Percentiles rank a stretch among this genome's conserved stretches.
Conservation (phyloP, 129 eudicot species). For the Arctium lappa region DNA sequence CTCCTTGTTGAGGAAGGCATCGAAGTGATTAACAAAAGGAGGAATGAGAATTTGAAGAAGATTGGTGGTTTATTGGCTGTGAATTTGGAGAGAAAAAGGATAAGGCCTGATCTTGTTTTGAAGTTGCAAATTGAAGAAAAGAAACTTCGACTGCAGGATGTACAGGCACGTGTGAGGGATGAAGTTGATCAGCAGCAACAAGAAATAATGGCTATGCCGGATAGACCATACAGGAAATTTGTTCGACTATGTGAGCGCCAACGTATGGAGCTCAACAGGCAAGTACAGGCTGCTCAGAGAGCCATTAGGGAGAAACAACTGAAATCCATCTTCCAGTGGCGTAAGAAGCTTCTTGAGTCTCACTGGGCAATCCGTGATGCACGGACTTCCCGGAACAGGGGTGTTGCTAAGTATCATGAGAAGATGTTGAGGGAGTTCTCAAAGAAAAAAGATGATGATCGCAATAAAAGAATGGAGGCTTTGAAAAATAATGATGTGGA, state of each 20-base stretch:
- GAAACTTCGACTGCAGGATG: slow-evolving; percentile 63
- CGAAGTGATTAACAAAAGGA: slow-evolving; percentile 55
- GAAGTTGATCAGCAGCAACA: slow-evolving; percentile 92
- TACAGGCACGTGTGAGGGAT: slow-evolving; percentile 80
- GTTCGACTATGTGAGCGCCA: slow-evolving; percentile 90
- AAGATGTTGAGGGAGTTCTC: slow-evolving; percentile 93
- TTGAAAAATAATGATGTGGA: slow-evolving; percentile 97
- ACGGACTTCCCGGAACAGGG: slow-evolving; percentile 89
- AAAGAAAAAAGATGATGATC: slow-evolving; percentile 86
- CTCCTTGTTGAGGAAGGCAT: slow-evolving; percentile 64
- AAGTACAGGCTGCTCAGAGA: slow-evolving; percentile 78
- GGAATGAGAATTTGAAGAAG: slow-evolving; percentile 66
- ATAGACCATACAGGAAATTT: slow-evolving; percentile 88
- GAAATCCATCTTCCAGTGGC: slow-evolving; percentile 85
- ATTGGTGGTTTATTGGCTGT: slow-evolving; percentile 72
- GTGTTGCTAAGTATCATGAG: slow-evolving; percentile 96
- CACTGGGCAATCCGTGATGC: slow-evolving; percentile 99
- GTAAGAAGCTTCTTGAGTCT: slow-evolving; percentile 97
- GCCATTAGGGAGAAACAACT: slow-evolving; percentile 87
- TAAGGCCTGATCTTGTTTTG: slow-evolving; percentile 87
- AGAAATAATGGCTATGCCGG: slow-evolving; percentile 98
- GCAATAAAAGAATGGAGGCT: slow-evolving; percentile 93
- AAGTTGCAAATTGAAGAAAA: slow-evolving; percentile 89
- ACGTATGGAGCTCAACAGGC: slow-evolving; percentile 79
- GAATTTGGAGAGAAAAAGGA: slow-evolving; percentile 79